These are phyloP conservation scores for Eudorina sp. DNA, from an alignment of 139 green algal genomes.

Conservation along the genomic window DNA sequence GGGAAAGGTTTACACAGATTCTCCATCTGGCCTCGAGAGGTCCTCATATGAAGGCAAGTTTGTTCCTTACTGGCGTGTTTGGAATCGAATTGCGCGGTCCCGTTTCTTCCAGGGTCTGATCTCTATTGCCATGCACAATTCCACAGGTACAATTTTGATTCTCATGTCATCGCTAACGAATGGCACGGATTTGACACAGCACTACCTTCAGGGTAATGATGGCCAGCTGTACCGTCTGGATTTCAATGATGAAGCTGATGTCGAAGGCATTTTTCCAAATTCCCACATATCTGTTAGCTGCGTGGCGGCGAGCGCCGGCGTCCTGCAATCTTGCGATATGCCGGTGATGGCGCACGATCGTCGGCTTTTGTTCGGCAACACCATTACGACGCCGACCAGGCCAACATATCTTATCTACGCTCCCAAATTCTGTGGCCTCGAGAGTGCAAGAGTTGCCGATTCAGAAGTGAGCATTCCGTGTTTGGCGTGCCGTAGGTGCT, in stretches of 20 bases:
- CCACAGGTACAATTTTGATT: conserved; percentile 17
- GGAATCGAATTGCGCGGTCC: no score
- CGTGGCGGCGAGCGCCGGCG: background rate
- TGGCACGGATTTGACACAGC: background rate
- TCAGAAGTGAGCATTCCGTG: no score
- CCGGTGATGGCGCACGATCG: background rate
- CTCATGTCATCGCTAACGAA: background rate
- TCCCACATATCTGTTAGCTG: background rate
- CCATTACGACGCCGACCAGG: background rate
- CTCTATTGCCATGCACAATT: no score
- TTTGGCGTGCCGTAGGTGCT: no score
- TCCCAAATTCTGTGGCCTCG: background rate
- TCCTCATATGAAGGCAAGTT: no score
- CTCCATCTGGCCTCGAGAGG: no score
- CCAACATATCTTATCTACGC: conserved; percentile 23
- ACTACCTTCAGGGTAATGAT: conserved; percentile 4
- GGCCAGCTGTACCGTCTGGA: background rate
- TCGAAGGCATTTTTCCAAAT: background rate
- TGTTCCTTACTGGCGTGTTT: no score
- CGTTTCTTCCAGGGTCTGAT: no score
- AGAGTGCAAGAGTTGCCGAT: no score
- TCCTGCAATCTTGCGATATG: background rate
- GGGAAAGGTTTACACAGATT: no score
- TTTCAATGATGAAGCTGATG: background rate
- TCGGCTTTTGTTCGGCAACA: background rate